Conservation (phyloP, 139 green algal genomes). For the Spirogloea muscicola region DNA sequence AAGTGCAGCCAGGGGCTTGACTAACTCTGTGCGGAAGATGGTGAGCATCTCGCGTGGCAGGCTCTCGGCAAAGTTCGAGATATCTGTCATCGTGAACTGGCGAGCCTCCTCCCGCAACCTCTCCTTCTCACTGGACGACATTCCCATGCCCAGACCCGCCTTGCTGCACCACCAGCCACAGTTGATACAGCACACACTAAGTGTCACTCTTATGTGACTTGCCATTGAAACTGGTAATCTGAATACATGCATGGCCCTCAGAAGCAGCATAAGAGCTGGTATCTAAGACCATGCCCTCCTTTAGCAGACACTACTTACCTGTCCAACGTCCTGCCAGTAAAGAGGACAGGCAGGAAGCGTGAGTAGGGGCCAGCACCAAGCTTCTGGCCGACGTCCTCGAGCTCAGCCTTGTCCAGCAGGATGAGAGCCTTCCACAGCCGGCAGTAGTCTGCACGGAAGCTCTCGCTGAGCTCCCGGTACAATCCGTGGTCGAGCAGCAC, state of each 20-base stretch:
- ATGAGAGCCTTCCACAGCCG: conserved; percentile 35
- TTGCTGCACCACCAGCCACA: too few relatives aligned
- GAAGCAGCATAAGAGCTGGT: too few relatives aligned
- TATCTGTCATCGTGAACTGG: conserved; percentile 19
- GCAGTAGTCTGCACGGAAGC: conserved; percentile 30
- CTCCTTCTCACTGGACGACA: conserved; percentile 7
- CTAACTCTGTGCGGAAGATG: conserved; percentile 33
- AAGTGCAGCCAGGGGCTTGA: too few relatives aligned
- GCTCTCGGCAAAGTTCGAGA: conserved; percentile 15
- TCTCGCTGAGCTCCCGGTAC: conserved; percentile 32
- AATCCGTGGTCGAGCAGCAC: conserved; percentile 43
- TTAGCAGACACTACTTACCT: conserved; percentile 29
- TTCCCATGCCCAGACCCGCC: conserved; percentile 15
- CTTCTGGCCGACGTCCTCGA: conserved; percentile 7
- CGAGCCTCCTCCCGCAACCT: conserved; percentile 11
- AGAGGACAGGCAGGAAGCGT: conserved; percentile 24
- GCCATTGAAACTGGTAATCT: too few relatives aligned
- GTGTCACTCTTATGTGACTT: too few relatives aligned
- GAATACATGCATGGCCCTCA: too few relatives aligned
- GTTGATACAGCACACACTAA: too few relatives aligned
- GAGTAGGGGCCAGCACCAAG: conserved; percentile 34
- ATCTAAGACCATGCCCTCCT: too few relatives aligned
- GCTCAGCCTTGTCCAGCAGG: not conserved
- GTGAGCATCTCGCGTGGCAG: conserved; percentile 30
- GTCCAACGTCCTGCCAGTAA: conserved; percentile 21